A percentile compares a stretch with the other conserved stretches of the same genome.
Conservation (phyloP, 2,329 filamentous ascomycete species). For the Monosporascus cannonballus region DNA sequence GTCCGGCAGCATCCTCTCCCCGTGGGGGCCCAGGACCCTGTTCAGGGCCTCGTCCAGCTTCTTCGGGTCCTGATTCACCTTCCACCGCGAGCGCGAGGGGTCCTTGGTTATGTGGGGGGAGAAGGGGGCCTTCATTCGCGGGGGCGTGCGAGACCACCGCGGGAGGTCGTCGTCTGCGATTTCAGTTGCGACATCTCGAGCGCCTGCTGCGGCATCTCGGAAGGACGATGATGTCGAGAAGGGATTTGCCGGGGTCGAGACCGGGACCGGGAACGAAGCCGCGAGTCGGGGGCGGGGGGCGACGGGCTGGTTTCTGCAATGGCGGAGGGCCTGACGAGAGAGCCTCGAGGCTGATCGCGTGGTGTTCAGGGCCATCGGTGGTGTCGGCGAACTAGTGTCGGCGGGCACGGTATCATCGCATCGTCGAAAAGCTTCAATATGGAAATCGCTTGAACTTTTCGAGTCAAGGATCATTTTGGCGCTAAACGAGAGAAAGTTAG, state of each 20-base stretch:
- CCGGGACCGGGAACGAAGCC: background rate
- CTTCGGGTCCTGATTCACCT: conserved; percentile 69
- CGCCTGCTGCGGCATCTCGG: background rate
- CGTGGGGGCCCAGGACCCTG: conserved; percentile 65
- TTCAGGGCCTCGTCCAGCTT: conserved; percentile 73
- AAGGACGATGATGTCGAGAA: conserved; percentile 19
- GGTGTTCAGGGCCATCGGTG: conserved; percentile 29
- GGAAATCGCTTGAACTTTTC: background rate
- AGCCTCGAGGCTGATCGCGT: conserved; percentile 26
- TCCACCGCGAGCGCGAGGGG: conserved; percentile 49
- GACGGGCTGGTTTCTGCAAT: conserved; percentile 17
- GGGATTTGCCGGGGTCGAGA: too few relatives aligned
- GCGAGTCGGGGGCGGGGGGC: conserved; percentile 6
- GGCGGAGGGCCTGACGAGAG: conserved; percentile 26
- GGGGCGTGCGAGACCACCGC: conserved; percentile 66
- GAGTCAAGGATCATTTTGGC: background rate
- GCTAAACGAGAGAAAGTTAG: background rate
- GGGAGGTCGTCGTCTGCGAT: conserved; percentile 31
- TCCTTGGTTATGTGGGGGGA: conserved; percentile 52
- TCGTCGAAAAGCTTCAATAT: background rate
- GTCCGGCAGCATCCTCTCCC: conserved; percentile 70
- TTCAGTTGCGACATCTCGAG: background rate
- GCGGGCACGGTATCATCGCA: background rate
- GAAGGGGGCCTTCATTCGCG: conserved; percentile 64
- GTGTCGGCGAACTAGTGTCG: background rate